Evolutionary conservation across 1,139 yeast species (phyloP).

Genomic region (Pichia sp.): DNA sequence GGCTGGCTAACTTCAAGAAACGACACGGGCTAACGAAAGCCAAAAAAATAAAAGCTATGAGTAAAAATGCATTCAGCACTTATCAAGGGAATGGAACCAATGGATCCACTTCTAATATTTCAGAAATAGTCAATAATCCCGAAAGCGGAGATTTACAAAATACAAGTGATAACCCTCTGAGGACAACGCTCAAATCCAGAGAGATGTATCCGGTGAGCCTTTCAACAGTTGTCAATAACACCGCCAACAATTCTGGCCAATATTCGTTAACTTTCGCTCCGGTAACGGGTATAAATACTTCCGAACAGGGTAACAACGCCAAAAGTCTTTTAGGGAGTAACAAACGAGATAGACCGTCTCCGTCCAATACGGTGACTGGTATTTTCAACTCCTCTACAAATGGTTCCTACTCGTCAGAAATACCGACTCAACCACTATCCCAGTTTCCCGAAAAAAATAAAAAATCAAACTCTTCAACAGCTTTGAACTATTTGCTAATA

Average conservation of each 20-base stretch:
- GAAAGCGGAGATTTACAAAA: too few species aligned
- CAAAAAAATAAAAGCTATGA: neutral
- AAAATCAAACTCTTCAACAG: neutral
- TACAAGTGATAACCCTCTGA: too few species aligned
- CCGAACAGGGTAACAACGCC: too few species aligned
- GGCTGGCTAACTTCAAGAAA: conserved; percentile 57
- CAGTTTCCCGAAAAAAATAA: neutral
- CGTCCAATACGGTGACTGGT: neutral
- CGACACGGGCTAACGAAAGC: conserved; percentile 47
- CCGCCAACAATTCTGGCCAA: too few species aligned
- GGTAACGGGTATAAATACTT: too few species aligned
- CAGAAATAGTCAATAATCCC: too few species aligned
- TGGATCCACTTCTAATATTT: too few species aligned
- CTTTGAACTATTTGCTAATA: neutral
- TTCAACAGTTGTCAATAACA: too few species aligned
- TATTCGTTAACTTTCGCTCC: too few species aligned
- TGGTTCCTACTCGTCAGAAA: neutral
- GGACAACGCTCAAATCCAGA: too few species aligned
- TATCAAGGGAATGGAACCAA: neutral
- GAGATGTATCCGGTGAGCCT: too few species aligned
- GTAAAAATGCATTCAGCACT: neutral
- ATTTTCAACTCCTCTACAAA: neutral
- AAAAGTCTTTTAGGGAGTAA: too few species aligned
- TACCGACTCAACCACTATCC: neutral
- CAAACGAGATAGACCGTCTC: neutral